Evolutionary conservation across 345 rosid genomes (phyloP).

Genomic region (Schrenkiella parvula): DNA sequence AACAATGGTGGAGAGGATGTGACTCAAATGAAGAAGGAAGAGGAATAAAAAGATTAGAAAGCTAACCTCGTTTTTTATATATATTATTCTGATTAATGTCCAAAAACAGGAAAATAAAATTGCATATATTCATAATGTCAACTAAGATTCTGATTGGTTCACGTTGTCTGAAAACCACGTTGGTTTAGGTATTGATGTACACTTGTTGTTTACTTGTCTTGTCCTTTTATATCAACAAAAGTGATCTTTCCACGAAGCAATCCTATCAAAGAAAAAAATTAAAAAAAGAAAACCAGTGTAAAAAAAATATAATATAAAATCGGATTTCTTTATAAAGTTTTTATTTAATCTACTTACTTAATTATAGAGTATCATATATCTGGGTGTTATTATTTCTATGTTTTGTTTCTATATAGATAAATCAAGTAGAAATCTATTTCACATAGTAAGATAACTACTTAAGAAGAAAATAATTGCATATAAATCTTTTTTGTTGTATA

Average conservation of each 20-base stretch:
- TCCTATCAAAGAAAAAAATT: background rate
- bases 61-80: background rate
- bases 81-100: background rate
- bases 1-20: background rate
- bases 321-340: too few relatives aligned
- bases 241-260: background rate
- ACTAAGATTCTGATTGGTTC: background rate
- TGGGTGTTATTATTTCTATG: background rate
- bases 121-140: background rate
- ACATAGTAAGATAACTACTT: background rate
- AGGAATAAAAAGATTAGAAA: background rate
- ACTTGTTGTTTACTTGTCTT: background rate
- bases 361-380: too few relatives aligned
- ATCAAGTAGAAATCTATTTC: background rate
- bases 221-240: background rate
- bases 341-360: too few relatives aligned
- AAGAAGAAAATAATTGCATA: background rate
- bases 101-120: background rate
- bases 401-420: too few relatives aligned
- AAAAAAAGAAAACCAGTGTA: background rate
- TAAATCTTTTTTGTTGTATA: too few relatives aligned
- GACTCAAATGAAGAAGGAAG: background rate
- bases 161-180: background rate
- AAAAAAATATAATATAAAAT: too few relatives aligned
- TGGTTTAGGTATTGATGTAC: background rate